Base-by-base conservation (phyloP, 2,329 filamentous ascomycete genomes). In the Trichophyton schoenleinii region DNA sequence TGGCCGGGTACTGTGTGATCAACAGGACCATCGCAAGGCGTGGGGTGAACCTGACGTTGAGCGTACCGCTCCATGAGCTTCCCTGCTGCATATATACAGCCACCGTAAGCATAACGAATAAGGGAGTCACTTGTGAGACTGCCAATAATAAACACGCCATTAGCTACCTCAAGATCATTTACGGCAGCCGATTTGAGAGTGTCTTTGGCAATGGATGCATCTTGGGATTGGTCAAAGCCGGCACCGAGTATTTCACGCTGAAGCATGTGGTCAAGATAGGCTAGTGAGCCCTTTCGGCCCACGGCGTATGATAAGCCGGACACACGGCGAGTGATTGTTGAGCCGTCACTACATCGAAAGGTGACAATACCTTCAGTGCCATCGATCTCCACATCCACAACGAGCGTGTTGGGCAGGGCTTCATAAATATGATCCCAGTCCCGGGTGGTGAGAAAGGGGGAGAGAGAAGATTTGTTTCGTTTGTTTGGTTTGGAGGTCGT, bases 41-140 rank as follows among this genome's bases (percentile, higher is more conserved):
- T 13, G 15, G 3, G 2, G 11, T 25, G 34, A 58, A 28, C 15
- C 22, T 28, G 20, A 20, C n/a, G 13, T 25, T 25, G 34, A 58
- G 49, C 3, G 31, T 28, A 9, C 8, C 49, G 49, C 28, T 55
- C 6, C 31, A 80, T 74, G 20, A 84, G 76, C 63, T 76, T 79
- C 3, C 81, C 79, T 3, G 81, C 83, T 3, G 79, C 76, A 66
- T 80, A 81, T 6, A 81, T 78, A 65, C 82, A 84, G 3, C 81
- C 79, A 2, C 83, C 82, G 31, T 83, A 81, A 7, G 81, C 80
- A 66, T 83, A 83, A 0, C 82, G 74, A 28, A 85, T 80, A 2
- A 85, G 72, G 2, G 81, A 83, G 68, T 85, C 83, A 3, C 83
- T 83, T 0, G 82, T 82, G 58, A 85, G 67, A 64, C 81, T 84